Evolutionary conservation across 495 filamentous ascomycete genomes (phyloP).

Genomic region (Cercophora samala): DNA sequence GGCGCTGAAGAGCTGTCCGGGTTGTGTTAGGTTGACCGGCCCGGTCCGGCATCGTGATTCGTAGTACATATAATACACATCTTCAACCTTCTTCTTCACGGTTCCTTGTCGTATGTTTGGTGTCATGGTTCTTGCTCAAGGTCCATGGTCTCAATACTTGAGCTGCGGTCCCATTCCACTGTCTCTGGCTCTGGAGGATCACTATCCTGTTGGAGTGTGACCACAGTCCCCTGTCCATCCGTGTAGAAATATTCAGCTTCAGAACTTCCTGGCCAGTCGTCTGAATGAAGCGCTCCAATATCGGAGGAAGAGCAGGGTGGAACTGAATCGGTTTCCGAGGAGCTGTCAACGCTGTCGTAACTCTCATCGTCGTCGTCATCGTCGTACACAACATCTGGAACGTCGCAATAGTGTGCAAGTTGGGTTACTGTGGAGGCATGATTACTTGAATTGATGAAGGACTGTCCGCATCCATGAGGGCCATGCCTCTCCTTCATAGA

Average conservation of each 20-base stretch:
- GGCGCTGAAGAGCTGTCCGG: neutral
- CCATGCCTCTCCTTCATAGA: neutral
- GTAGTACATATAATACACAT: constrained; percentile 25
- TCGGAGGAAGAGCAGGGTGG: neutral
- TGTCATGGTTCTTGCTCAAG: neutral
- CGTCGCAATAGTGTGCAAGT: neutral
- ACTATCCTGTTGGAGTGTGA: constrained; percentile 15
- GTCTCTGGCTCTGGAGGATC: neutral
- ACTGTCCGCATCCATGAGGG: neutral
- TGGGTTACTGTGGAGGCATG: neutral
- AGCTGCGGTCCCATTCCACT: neutral
- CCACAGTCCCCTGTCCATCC: constrained; percentile 25
- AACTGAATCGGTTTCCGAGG: neutral
- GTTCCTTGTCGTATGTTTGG: neutral
- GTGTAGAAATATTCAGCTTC: constrained; percentile 32
- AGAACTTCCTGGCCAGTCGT: constrained; percentile 11
- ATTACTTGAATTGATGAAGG: neutral
- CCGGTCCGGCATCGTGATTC: constrained; percentile 17
- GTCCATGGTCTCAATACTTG: neutral
- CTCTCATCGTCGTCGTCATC: neutral
- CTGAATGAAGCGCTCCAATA: neutral
- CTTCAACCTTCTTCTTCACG: constrained; percentile 5
- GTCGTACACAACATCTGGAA: neutral
- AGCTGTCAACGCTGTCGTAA: neutral
- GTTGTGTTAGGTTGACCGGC: neutral